phyloP scores from a whole-genome alignment of 2,329 filamentous ascomycete species.

The Cladobotryum protrusum region DNA sequence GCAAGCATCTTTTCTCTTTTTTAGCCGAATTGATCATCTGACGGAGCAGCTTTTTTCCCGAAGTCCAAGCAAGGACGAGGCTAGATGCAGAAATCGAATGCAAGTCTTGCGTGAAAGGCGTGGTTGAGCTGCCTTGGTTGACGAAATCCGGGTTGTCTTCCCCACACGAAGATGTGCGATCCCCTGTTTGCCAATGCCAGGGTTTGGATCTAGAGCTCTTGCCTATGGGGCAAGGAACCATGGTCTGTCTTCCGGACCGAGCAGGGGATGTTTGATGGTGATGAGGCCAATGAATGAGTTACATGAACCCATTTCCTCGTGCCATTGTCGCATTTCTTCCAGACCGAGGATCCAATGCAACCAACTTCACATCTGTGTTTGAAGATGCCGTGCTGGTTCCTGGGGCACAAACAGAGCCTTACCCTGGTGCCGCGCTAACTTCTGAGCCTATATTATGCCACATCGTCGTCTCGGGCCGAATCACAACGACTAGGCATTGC shows the following conservation, averaged over 20 bases:
- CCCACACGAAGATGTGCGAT: constrained; percentile 3
- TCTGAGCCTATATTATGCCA: background rate
- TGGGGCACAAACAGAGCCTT: background rate
- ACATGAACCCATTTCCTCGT: no score
- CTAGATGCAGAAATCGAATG: no score
- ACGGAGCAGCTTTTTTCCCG: no score
- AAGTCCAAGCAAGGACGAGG: no score
- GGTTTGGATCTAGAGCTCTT: background rate
- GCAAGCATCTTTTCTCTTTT: no score
- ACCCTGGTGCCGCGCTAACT: background rate
- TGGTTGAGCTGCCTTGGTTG: background rate
- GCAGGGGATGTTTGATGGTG: constrained; percentile 1
- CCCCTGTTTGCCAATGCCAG: constrained; percentile 4
- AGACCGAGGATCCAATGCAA: background rate
- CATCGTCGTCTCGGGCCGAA: constrained; percentile 9
- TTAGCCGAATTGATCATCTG: no score
- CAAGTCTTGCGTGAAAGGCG: background rate
- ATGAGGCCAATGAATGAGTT: background rate
- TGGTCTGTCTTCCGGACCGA: constrained; percentile 1
- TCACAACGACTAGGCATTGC: background rate
- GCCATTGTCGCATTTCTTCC: no score
- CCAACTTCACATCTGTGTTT: background rate
- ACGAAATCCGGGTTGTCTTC: background rate
- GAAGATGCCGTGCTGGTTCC: background rate
- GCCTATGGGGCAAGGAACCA: background rate